Conservation (phyloP, 140 eudicot species). For the Bidens hawaiensis region DNA sequence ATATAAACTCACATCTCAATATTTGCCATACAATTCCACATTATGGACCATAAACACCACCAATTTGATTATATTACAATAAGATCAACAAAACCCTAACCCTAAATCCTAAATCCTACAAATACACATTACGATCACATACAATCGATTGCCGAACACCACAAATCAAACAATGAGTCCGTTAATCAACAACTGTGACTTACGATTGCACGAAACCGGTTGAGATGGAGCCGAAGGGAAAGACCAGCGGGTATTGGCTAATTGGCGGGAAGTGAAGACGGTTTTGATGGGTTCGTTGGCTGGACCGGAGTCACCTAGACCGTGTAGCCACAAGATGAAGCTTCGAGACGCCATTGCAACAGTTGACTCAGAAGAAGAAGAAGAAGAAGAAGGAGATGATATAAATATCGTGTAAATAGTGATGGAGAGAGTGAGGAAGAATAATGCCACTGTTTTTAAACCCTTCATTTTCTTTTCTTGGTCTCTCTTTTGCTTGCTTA, state of each 20-base stretch:
- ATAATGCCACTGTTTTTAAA: slow-evolving; percentile 42
- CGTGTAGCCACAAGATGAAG: slow-evolving; percentile 96
- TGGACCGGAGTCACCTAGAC: slow-evolving; percentile 98
- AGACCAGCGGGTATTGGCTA: slow-evolving; percentile 68
- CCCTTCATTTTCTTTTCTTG: slow-evolving; percentile 17
- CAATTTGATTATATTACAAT: not conserved
- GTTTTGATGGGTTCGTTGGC: slow-evolving; percentile 85
- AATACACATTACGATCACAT: not conserved
- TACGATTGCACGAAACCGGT: slow-evolving; percentile 89
- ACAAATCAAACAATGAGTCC: not conserved
- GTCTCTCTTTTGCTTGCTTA: not conserved
- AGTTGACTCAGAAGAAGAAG: slow-evolving; percentile 29
- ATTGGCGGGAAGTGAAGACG: slow-evolving; percentile 67
- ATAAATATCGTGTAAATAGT: slow-evolving; percentile 45
- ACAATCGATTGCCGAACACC: not conserved
- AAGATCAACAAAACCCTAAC: slow-evolving; percentile 9
- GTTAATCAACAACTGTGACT: slow-evolving; percentile 20
- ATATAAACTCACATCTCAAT: not conserved
- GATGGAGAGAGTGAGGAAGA: slow-evolving; percentile 40
- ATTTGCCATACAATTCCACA: not conserved
- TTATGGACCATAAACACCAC: not conserved
- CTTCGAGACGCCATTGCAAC: slow-evolving; percentile 42
- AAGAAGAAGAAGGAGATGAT: slow-evolving; percentile 32
- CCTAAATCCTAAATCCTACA: not conserved
- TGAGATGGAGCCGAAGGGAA: slow-evolving; percentile 91